Conservation (phyloP, 176 grass and related monocot genomes). For the Raddia distichophylla region DNA sequence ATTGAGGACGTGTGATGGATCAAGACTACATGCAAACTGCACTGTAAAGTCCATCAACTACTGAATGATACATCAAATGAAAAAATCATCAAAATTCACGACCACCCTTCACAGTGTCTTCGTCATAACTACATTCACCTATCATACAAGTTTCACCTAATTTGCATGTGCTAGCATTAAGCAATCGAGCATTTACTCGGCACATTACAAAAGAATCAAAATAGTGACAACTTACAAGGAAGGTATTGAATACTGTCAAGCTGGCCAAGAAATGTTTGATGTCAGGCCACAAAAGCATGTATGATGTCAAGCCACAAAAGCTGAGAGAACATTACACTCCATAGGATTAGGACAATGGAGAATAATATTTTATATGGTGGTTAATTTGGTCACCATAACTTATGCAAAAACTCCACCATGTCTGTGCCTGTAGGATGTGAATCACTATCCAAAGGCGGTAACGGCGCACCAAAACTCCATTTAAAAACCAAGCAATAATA, state of each 20-base stretch:
- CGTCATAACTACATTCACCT: neutral
- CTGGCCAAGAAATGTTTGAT: no score
- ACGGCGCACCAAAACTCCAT: neutral
- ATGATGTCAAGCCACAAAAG: no score
- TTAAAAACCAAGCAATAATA: neutral
- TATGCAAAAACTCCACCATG: neutral
- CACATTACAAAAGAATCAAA: neutral
- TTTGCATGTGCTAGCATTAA: neutral
- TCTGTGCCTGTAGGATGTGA: neutral
- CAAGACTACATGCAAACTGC: neutral
- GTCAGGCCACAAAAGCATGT: no score
- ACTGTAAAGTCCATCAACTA: neutral
- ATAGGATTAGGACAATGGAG: no score
- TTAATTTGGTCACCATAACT: neutral
- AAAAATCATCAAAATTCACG: neutral
- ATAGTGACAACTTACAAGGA: neutral
- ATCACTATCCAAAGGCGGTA: neutral
- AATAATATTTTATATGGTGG: no score
- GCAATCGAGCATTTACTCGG: neutral
- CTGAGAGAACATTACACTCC: no score
- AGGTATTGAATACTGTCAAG: neutral
- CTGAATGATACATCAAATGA: neutral
- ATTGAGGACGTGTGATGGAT: neutral
- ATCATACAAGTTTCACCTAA: neutral
- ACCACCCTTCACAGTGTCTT: neutral